Percentiles rank a stretch among this genome's conserved stretches.
Conservation (phyloP, 148 eudicot species). For the Fagopyrum homotropicum region DNA sequence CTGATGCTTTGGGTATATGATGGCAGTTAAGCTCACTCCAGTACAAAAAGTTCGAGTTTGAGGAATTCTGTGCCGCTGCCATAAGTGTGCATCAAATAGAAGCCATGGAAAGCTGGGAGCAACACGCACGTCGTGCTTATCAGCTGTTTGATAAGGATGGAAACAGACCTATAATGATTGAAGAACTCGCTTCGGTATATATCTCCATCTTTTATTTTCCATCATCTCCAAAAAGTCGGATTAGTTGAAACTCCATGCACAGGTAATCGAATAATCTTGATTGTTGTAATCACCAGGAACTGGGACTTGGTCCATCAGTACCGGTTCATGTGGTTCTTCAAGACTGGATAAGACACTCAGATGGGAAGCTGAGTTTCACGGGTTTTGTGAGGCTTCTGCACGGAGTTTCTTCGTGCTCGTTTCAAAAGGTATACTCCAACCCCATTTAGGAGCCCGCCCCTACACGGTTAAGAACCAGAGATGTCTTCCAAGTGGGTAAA, state of each 20-base stretch:
- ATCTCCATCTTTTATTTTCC: neutral
- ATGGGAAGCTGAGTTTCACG: constrained; percentile 90
- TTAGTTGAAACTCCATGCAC: neutral
- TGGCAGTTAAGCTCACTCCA: constrained; percentile 74
- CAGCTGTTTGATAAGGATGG: constrained; percentile 92
- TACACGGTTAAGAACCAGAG: neutral
- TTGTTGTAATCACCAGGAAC: constrained; percentile 42
- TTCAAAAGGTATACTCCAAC: constrained; percentile 32
- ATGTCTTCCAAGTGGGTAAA: neutral
- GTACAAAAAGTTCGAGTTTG: constrained; percentile 75
- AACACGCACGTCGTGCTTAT: constrained; percentile 87
- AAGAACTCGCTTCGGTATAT: constrained; percentile 83
- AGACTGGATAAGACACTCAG: constrained; percentile 92
- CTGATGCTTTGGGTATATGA: neutral
- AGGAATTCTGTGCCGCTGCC: constrained; percentile 94
- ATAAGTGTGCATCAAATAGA: constrained; percentile 82
- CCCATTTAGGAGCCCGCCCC: neutral
- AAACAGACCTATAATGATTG: constrained; percentile 76
- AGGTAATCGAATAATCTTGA: neutral
- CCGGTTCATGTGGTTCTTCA: constrained; percentile 95
- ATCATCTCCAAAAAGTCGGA: neutral
- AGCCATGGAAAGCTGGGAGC: constrained; percentile 87
- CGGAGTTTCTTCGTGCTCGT: constrained; percentile 66
- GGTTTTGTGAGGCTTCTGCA: constrained; percentile 94
- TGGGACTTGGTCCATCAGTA: constrained; percentile 83